Conservation (phyloP, 2,329 filamentous ascomycete species). For the Arthrocladium fulminans region DNA sequence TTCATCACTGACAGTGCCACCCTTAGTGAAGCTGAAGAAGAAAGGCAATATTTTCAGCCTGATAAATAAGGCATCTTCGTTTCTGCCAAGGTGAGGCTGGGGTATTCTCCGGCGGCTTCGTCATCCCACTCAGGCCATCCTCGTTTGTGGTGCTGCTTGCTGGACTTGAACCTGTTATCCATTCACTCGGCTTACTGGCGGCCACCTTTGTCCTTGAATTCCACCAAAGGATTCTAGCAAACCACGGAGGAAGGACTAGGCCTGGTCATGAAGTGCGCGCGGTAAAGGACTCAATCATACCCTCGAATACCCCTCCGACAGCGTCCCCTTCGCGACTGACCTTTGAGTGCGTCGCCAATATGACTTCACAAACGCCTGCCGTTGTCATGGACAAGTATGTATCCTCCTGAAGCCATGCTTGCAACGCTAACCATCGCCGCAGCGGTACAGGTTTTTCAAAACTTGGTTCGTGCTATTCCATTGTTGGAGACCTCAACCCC, state of each 20-base stretch:
- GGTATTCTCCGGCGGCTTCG: not conserved
- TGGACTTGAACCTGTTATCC: not conserved
- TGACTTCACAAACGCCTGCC: conserved; percentile 98
- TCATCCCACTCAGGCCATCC: conserved; percentile 9
- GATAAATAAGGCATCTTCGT: not conserved
- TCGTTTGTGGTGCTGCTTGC: not conserved
- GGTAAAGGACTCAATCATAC: not conserved
- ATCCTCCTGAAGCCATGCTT: conserved; percentile 18
- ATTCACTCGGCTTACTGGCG: not conserved
- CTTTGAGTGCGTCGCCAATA: conserved; percentile 33
- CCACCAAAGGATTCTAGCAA: not conserved
- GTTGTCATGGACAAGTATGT: conserved; percentile 99
- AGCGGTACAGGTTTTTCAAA: conserved; percentile 99
- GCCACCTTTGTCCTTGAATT: not conserved
- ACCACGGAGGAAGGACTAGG: not conserved
- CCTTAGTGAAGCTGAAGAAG: not conserved
- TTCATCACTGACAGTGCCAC: no score
- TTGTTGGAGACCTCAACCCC: conserved; percentile 1
- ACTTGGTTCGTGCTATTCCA: conserved; percentile 59
- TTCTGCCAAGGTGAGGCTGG: conserved; percentile 4
- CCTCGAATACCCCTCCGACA: conserved; percentile 1
- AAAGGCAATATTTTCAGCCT: not conserved
- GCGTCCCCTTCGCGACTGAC: not conserved
- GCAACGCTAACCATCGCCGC: conserved; percentile 32
- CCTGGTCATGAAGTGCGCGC: conserved; percentile 1